Percentiles rank a stretch among this genome's conserved stretches.
Conservation (phyloP, 192 early-diverging fungal genomes). For the Backusella luteola region DNA sequence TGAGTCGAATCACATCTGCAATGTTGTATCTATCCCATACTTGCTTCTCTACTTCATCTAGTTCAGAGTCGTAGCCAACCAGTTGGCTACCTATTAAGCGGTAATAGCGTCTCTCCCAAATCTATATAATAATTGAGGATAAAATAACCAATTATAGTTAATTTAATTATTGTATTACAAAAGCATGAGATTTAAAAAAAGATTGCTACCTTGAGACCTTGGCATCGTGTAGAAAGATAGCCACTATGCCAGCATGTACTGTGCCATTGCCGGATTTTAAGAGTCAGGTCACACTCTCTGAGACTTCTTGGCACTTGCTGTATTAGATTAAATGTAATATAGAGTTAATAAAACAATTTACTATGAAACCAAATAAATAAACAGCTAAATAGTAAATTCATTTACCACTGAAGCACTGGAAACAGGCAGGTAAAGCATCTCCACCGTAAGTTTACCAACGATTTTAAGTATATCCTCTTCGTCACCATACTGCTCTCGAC, state of each 20-base stretch:
- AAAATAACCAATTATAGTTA: neutral
- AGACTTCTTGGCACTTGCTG: slow-evolving; percentile 23
- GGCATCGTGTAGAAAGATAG: slow-evolving; percentile 11
- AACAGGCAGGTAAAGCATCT: slow-evolving; percentile 29
- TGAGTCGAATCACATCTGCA: slow-evolving; percentile 15
- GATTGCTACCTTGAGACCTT: slow-evolving; percentile 16
- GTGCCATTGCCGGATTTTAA: slow-evolving; percentile 32
- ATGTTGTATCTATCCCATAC: slow-evolving; percentile 24
- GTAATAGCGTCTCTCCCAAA: slow-evolving; percentile 20
- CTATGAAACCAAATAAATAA: neutral
- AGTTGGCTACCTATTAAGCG: slow-evolving; percentile 23
- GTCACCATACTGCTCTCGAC: slow-evolving; percentile 19
- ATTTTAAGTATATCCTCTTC: slow-evolving; percentile 26
- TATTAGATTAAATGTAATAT: neutral
- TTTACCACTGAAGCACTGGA: slow-evolving; percentile 23
- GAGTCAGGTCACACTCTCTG: slow-evolving; percentile 20
- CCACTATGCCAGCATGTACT: slow-evolving; percentile 25
- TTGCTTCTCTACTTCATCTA: neutral
- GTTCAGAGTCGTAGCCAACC: slow-evolving; percentile 13
- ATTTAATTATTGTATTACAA: neutral
- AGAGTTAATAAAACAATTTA: neutral
- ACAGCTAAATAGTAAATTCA: neutral
- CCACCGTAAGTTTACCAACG: slow-evolving; percentile 22
- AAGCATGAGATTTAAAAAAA: neutral
- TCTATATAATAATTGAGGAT: neutral